phyloP scores from a whole-genome alignment of 495 filamentous ascomycete species.

The Penicillium coprophilum region DNA sequence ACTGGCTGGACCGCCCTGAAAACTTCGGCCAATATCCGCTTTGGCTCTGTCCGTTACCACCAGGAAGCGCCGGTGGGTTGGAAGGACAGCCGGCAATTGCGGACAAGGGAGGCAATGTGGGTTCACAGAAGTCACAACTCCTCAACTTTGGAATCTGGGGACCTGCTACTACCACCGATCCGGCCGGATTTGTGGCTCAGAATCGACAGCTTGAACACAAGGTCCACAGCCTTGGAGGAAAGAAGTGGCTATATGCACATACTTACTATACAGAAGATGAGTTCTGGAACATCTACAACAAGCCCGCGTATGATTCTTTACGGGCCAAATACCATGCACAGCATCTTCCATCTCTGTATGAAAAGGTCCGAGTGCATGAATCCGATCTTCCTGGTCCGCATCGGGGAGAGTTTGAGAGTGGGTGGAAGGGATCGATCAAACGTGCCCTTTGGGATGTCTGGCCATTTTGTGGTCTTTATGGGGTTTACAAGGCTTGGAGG shows the following conservation, averaged over 20 bases:
- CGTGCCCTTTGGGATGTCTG: slow-evolving; percentile 22
- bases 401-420: slow-evolving; percentile 14
- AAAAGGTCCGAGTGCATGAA: slow-evolving; percentile 51
- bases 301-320: slow-evolving; percentile 46
- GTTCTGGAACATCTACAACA: slow-evolving; percentile 56
- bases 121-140: slow-evolving; percentile 25
- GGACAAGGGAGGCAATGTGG: slow-evolving; percentile 20
- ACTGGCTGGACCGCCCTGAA: slow-evolving; percentile 40
- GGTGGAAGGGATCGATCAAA: slow-evolving; percentile 19
- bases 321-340: slow-evolving; percentile 51
- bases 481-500: slow-evolving; percentile 26
- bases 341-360: slow-evolving; percentile 50
- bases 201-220: slow-evolving; percentile 67
- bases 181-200: slow-evolving; percentile 45
- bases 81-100: slow-evolving; percentile 22
- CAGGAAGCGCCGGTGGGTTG: slow-evolving; percentile 11
- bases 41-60: slow-evolving; percentile 55
- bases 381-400: slow-evolving; percentile 17
- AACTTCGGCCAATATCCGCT: slow-evolving; percentile 54
- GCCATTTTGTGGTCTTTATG: slow-evolving; percentile 29
- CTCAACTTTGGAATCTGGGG: slow-evolving; percentile 60
- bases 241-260: slow-evolving; percentile 60
- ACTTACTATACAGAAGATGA: slow-evolving; percentile 54
- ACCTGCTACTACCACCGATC: slow-evolving; percentile 25
- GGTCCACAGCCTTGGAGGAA: slow-evolving; percentile 63